A percentile compares a stretch with the other conserved stretches of the same genome.
Conservation (phyloP, 169 alveolate species). For the Cryptosporidium meleagridis region DNA sequence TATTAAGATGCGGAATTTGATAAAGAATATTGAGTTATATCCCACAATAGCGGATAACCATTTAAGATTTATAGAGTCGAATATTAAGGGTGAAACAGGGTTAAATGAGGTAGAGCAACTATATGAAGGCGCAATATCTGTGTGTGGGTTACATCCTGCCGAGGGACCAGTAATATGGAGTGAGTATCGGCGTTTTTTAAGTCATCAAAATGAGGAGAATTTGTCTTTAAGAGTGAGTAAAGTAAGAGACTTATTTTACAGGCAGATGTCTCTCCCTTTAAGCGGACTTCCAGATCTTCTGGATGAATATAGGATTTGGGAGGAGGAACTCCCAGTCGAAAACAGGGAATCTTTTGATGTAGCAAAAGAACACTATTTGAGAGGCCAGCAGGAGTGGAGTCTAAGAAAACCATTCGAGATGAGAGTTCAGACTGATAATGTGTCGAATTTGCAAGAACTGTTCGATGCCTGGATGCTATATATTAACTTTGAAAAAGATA, state of each 20-base stretch:
- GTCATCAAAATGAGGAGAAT: background rate
- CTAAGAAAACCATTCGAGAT: conserved; percentile 58
- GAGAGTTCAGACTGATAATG: conserved; percentile 71
- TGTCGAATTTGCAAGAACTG: conserved; percentile 54
- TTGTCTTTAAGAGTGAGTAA: conserved; percentile 29
- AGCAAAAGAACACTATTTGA: conserved; percentile 26
- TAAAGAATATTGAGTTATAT: conserved; percentile 34
- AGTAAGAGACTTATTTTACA: conserved; percentile 74
- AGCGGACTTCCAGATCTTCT: conserved; percentile 78
- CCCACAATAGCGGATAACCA: conserved; percentile 71
- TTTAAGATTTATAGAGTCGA: conserved; percentile 36
- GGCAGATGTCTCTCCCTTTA: conserved; percentile 78
- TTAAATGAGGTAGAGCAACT: conserved; percentile 11
- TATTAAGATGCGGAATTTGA: background rate
- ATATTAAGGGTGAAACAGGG: background rate
- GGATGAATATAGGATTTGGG: conserved; percentile 78
- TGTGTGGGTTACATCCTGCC: conserved; percentile 69
- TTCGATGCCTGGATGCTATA: conserved; percentile 67
- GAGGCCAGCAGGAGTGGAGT: conserved; percentile 69
- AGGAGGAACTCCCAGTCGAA: conserved; percentile 52
- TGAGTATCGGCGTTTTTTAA: conserved; percentile 30
- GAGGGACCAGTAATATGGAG: conserved; percentile 74
- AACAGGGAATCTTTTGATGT: conserved; percentile 27
- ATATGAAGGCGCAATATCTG: conserved; percentile 68
- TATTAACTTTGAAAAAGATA: conserved; percentile 66